These are phyloP conservation scores for Hymenoscyphus infarciens DNA, from an alignment of 2,329 filamentous ascomycete genomes.

Conservation along the genomic window DNA sequence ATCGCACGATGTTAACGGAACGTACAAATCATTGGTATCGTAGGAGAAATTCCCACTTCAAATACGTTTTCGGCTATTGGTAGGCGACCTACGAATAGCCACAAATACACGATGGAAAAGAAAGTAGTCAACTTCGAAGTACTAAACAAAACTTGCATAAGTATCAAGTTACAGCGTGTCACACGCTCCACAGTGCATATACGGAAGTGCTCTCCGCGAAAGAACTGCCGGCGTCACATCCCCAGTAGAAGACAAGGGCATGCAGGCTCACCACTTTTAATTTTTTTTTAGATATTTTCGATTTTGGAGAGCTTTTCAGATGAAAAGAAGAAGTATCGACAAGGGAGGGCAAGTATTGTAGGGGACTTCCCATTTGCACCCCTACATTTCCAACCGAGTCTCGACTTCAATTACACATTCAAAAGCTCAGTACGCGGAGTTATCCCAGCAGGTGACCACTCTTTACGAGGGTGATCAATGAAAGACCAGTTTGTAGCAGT, in stretches of 20 bases:
- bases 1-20: no score
- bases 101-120: no score
- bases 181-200: neutral
- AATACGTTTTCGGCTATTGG: no score
- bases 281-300: neutral
- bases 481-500: neutral
- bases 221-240: neutral
- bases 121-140: no score
- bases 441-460: neutral
- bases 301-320: neutral
- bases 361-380: neutral
- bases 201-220: neutral
- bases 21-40: no score
- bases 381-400: neutral
- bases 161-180: neutral
- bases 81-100: no score
- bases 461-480: neutral
- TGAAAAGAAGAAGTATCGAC: neutral
- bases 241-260: neutral
- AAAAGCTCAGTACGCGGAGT: neutral
- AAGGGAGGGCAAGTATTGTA: neutral
- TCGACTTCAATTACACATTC: neutral
- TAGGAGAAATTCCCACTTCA: no score
- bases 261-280: neutral
- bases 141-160: neutral